These are phyloP conservation scores for Lichtheimia corymbifera DNA, from an alignment of 371 early-diverging fungal species.

Conservation along the genomic window DNA sequence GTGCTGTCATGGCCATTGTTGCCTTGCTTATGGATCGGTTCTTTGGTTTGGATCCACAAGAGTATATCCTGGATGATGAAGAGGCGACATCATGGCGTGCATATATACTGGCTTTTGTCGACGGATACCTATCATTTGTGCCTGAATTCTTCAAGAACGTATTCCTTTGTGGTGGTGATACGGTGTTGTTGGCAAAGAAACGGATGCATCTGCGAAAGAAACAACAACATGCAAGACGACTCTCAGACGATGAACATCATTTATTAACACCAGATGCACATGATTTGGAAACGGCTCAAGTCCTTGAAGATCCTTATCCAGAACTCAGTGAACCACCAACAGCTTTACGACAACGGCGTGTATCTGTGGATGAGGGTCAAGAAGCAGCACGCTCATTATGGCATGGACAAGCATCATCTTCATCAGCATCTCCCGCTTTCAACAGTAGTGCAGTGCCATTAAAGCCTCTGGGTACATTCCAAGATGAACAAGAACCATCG, in stretches of 20 bases:
- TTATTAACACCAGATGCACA: background rate
- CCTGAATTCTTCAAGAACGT: slow-evolving; percentile 45
- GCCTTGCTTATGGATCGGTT: slow-evolving; percentile 41
- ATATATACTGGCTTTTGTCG: slow-evolving; percentile 35
- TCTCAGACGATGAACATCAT: slow-evolving; percentile 5
- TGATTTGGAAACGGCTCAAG: slow-evolving; percentile 7
- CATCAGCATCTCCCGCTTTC: background rate
- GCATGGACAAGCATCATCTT: background rate
- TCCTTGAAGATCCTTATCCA: background rate
- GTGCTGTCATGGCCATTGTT: slow-evolving; percentile 38
- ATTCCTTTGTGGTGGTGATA: slow-evolving; percentile 44
- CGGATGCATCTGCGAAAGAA: slow-evolving; percentile 27
- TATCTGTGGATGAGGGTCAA: slow-evolving; percentile 5
- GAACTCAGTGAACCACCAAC: background rate
- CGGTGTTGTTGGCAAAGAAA: slow-evolving; percentile 37
- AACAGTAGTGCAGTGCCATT: background rate
- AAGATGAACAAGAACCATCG: background rate
- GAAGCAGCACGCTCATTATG: background rate
- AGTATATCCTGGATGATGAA: slow-evolving; percentile 8
- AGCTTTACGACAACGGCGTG: slow-evolving; percentile 3
- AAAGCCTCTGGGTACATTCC: background rate
- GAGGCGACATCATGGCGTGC: slow-evolving; percentile 7
- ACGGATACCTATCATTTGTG: slow-evolving; percentile 41
- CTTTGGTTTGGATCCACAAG: slow-evolving; percentile 28
- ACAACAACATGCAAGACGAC: background rate